These are phyloP conservation scores for Pleurotus salmoneostramineus DNA, from an alignment of 768 basidiomycete genomes.

Conservation along the genomic window DNA sequence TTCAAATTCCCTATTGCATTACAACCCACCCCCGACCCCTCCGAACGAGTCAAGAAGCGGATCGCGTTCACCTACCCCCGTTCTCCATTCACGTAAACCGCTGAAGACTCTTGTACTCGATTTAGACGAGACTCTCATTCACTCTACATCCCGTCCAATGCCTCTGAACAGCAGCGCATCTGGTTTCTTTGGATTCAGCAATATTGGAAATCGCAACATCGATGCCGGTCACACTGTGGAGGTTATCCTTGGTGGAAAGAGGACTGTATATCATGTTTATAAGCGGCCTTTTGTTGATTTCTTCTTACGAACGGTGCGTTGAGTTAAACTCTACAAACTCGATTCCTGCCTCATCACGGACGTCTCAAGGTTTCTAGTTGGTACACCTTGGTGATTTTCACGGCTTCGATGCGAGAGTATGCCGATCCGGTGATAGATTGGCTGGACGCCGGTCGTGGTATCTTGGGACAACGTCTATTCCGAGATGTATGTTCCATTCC, in stretches of 20 bases:
- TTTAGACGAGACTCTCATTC: constrained; percentile 97
- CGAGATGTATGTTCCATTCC: constrained; percentile 69
- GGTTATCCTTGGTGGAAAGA: constrained; percentile 83
- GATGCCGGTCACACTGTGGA: constrained; percentile 86
- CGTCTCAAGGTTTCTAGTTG: constrained; percentile 83
- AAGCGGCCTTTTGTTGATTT: constrained; percentile 98
- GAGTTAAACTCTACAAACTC: constrained; percentile 8
- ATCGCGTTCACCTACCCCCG: constrained; percentile 47
- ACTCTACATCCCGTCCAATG: constrained; percentile 87
- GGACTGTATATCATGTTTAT: constrained; percentile 95
- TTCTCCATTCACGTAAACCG: constrained; percentile 49
- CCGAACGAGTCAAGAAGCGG: constrained; percentile 16
- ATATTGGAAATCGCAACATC: constrained; percentile 53
- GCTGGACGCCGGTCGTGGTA: constrained; percentile 92
- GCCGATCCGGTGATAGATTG: constrained; percentile 99
- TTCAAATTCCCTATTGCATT: constrained; percentile 3
- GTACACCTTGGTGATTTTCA: constrained; percentile 99
- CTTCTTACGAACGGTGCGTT: constrained; percentile 78
- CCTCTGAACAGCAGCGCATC: constrained; percentile 39
- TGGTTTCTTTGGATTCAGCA: constrained; percentile 58
- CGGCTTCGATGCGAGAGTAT: constrained; percentile 98
- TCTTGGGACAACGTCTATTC: constrained; percentile 85
- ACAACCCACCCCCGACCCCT: constrained; percentile 10
- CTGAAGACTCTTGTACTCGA: constrained; percentile 97
- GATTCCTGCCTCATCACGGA: background rate